Evolutionary conservation across 495 filamentous ascomycete genomes (phyloP).

Genomic region (Hypoxylon trugodes): DNA sequence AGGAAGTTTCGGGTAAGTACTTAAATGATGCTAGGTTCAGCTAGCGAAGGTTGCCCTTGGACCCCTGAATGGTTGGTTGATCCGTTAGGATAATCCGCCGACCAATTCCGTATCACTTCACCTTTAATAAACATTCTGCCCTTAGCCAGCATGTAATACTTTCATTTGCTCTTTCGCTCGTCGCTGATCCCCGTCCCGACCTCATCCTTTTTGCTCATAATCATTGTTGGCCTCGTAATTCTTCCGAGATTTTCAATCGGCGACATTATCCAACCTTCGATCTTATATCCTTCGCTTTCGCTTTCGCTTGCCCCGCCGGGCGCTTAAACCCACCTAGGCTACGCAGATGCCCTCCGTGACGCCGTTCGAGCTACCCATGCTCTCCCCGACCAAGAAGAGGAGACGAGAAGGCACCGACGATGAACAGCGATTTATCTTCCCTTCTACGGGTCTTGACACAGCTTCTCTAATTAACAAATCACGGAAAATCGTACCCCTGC

Average conservation of each 20-base stretch:
- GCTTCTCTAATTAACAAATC: constrained; percentile 25
- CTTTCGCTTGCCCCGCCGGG: background rate
- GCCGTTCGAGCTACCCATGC: constrained; percentile 22
- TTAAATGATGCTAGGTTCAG: too few relatives aligned
- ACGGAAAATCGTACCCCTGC: constrained; percentile 47
- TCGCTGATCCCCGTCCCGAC: background rate
- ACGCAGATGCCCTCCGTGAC: constrained; percentile 42
- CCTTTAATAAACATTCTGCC: constrained; percentile 26
- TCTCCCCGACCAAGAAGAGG: constrained; percentile 50
- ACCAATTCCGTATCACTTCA: constrained; percentile 33
- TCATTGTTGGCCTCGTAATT: background rate
- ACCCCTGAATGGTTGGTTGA: constrained; percentile 25
- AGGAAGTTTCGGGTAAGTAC: too few relatives aligned
- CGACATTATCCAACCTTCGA: background rate
- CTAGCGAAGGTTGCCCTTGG: too few relatives aligned
- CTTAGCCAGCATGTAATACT: constrained; percentile 13
- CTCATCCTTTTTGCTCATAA: background rate
- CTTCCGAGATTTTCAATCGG: background rate
- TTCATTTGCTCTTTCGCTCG: constrained; percentile 2
- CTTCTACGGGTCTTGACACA: constrained; percentile 20
- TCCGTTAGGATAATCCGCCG: constrained; percentile 22
- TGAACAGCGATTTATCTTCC: constrained; percentile 29
- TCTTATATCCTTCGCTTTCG: background rate
- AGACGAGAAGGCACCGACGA: constrained; percentile 47
- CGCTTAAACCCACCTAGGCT: background rate